Base-by-base conservation (phyloP, 2,329 filamentous ascomycete genomes). In the Xenoacremonium recifei region DNA sequence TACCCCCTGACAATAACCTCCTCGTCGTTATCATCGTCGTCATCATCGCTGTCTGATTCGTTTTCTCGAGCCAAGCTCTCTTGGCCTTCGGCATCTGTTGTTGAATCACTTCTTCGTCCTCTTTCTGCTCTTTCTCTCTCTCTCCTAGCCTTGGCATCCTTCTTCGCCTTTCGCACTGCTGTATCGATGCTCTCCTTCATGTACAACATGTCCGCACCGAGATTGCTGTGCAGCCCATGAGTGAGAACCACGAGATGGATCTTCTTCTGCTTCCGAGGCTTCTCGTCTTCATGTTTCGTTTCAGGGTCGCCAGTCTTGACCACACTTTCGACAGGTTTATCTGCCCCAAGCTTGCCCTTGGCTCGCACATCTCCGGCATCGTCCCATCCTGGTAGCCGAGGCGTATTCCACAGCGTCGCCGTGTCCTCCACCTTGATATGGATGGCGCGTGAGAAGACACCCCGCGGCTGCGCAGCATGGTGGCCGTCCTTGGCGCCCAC, bases 121-220 rank as follows among this genome's bases (percentile, higher is more conserved):
- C 50, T 46, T 25, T 64, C 57, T 58, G 68, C 60, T 59, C 70
- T 65, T 57, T 77, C 70, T 53, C 67, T 72, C 42, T 71, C 73
- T 53, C 75, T 79, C 44, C 86, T 75, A 37, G 71, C 75, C 61
- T 76, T 84, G 27, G 83, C 80, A 63, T 88, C 84, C 37, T 81
- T 70, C 54, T 84, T 84, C 20, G 88, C 85, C 60, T 92, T 82
- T 55, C 74, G 84, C 4, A 85, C 85, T 3, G 88, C 84, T 20
- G 83, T 82, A 68, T 99, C 93, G 48, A 99, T 97, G 65, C 89
- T 95, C 67, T 99, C 93, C 61, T 99, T 99, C 63, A 99, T 70
- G 61, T 88, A 99, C 16, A 99, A 73, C 93, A 99, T 96, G 63
- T 99, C 93, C 17, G 90, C 87, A 5, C 93, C 89, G 11, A 96